Percentiles rank a stretch among this genome's conserved stretches.
Conservation (phyloP, 202 grass and related monocot species). For the Schoenoplectus tabernaemontani region DNA sequence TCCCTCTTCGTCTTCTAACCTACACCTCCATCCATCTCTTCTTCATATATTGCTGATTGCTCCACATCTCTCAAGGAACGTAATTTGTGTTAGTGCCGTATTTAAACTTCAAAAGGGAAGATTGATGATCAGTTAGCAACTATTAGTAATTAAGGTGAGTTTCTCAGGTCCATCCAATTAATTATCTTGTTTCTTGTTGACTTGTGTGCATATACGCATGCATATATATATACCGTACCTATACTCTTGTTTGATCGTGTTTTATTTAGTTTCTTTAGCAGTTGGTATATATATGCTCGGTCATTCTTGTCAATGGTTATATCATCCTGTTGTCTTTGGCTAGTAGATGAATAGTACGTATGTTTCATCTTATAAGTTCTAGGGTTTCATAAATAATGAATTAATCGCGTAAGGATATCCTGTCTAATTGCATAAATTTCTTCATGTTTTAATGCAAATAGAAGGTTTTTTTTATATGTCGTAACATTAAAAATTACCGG, state of each 20-base stretch:
- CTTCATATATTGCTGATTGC: neutral
- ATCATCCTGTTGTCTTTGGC: neutral
- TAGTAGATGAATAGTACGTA: neutral
- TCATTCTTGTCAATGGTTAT: neutral
- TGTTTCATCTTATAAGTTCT: neutral
- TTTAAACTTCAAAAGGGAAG: neutral
- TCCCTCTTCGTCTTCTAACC: neutral
- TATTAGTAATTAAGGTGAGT: conserved; percentile 12
- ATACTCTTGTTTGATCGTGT: neutral
- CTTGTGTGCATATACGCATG: too few species aligned
- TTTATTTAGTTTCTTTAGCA: neutral
- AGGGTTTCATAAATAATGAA: neutral
- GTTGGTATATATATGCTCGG: neutral
- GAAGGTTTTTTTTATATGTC: neutral
- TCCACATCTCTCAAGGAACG: too few species aligned
- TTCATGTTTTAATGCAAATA: neutral
- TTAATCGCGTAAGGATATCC: neutral
- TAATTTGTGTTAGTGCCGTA: too few species aligned
- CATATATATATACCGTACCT: neutral
- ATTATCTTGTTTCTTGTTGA: neutral
- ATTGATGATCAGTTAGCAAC: neutral
- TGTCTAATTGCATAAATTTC: neutral
- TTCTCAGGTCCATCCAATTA: neutral
- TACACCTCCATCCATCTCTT: neutral
- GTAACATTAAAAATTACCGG: neutral